phyloP scores from a whole-genome alignment of 306 rosid genomes.

The Rubus parviflorus region DNA sequence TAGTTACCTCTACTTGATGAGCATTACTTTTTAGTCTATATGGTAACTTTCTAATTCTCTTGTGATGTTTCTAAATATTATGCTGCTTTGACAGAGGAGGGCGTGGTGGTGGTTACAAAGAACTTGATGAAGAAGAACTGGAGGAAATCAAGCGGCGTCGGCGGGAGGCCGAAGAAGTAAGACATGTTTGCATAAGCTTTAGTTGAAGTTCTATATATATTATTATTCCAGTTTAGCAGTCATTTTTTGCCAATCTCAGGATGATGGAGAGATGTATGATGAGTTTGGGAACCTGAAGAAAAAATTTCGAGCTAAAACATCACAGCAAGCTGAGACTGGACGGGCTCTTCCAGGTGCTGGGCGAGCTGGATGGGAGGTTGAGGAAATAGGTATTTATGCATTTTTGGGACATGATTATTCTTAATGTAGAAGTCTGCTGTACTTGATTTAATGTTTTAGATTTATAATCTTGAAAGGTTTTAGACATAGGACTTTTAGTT shows the following conservation, averaged over 20 bases:
- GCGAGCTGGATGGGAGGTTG: conserved; percentile 99
- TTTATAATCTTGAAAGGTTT: neutral
- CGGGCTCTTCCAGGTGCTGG: conserved; percentile 86
- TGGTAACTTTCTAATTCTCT: neutral
- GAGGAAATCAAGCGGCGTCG: conserved; percentile 95
- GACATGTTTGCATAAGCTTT: conserved; percentile 31
- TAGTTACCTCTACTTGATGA: neutral
- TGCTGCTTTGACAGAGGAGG: conserved; percentile 71
- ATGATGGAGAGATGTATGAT: conserved; percentile 96
- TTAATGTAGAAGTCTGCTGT: neutral
- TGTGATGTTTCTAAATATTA: conserved; percentile 9
- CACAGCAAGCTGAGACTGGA: conserved; percentile 77
- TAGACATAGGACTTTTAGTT: neutral
- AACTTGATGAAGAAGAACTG: conserved; percentile 96
- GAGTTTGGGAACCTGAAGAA: conserved; percentile 99
- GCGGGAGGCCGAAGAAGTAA: conserved; percentile 92
- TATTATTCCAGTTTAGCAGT: conserved; percentile 19
- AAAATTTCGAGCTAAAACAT: conserved; percentile 85
- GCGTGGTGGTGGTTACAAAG: conserved; percentile 98
- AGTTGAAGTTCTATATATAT: neutral
- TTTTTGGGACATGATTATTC: conserved; percentile 9
- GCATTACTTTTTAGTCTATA: neutral
- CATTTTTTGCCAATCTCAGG: conserved; percentile 45
- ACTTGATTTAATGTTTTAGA: neutral
- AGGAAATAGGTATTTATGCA: conserved; percentile 71